These are phyloP conservation scores for Dryas alaskensis DNA, from an alignment of 306 rosid genomes.

Conservation along the genomic window DNA sequence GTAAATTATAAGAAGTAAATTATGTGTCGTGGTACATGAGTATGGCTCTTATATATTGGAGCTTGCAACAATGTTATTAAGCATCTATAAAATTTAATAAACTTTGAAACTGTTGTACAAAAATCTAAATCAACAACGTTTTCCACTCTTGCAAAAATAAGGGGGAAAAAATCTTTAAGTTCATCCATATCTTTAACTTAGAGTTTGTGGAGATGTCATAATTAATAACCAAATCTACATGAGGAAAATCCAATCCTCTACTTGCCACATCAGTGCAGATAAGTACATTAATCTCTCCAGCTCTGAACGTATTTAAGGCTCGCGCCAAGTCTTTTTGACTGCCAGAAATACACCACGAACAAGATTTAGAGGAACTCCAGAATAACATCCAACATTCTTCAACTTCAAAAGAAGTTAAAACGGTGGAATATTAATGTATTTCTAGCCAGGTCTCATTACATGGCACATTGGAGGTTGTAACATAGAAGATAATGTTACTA, in stretches of 20 bases:
- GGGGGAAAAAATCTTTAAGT: no score
- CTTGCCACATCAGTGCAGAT: slow-evolving; percentile 93
- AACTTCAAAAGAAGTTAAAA: background rate
- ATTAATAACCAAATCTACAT: slow-evolving; percentile 82
- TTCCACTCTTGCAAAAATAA: no score
- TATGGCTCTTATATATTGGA: no score
- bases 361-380: slow-evolving; percentile 8
- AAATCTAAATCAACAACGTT: no score
- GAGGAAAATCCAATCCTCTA: slow-evolving; percentile 85
- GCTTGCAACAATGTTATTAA: no score
- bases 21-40: no score
- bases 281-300: slow-evolving; percentile 75
- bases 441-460: background rate
- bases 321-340: slow-evolving; percentile 92
- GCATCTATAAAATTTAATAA: no score
- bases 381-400: background rate
- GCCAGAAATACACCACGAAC: slow-evolving; percentile 27
- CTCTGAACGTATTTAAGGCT: slow-evolving; percentile 85
- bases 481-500: background rate
- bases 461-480: background rate
- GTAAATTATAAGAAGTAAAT: no score
- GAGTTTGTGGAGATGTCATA: slow-evolving; percentile 85
- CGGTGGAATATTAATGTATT: background rate
- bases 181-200: slow-evolving; percentile 44
- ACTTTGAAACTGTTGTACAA: no score